These are phyloP conservation scores for Sporothrix schenckii DNA, from an alignment of 2,329 filamentous ascomycete genomes.

Conservation along the genomic window DNA sequence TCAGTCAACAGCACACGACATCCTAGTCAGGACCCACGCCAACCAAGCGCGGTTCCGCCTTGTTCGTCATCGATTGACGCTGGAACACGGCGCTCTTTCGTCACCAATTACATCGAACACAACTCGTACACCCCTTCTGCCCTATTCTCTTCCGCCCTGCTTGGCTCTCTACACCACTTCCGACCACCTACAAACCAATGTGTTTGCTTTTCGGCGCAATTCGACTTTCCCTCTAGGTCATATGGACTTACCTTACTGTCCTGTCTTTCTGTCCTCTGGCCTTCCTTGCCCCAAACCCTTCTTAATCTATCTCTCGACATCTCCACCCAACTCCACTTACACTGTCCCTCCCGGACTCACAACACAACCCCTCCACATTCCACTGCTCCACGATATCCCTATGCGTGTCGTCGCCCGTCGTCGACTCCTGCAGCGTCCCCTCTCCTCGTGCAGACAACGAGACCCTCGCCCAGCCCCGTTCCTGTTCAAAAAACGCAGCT, in stretches of 20 bases:
- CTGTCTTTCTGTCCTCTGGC: background rate
- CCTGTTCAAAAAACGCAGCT: conserved; percentile 30
- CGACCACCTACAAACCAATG: background rate
- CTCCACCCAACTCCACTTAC: conserved; percentile 23
- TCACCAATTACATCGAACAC: background rate
- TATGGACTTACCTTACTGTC: background rate
- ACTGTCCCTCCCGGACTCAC: background rate
- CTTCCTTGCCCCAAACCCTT: conserved; percentile 8
- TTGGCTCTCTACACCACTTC: conserved; percentile 9
- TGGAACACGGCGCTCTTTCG: background rate
- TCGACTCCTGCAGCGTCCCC: background rate
- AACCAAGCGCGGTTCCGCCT: background rate
- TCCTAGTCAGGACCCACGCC: conserved; percentile 7
- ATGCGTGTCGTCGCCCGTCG: conserved; percentile 1
- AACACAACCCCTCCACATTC: background rate
- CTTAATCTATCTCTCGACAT: background rate
- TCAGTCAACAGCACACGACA: background rate
- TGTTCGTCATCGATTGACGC: conserved; percentile 24
- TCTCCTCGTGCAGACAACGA: conserved; percentile 22
- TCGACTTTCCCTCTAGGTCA: background rate
- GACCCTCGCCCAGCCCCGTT: conserved; percentile 28
- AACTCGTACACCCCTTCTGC: background rate
- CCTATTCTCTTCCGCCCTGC: background rate
- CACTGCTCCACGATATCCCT: background rate
- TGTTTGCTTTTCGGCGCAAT: background rate